Conservation (phyloP, 2,329 filamentous ascomycete species). For the Diatrype stigma region DNA sequence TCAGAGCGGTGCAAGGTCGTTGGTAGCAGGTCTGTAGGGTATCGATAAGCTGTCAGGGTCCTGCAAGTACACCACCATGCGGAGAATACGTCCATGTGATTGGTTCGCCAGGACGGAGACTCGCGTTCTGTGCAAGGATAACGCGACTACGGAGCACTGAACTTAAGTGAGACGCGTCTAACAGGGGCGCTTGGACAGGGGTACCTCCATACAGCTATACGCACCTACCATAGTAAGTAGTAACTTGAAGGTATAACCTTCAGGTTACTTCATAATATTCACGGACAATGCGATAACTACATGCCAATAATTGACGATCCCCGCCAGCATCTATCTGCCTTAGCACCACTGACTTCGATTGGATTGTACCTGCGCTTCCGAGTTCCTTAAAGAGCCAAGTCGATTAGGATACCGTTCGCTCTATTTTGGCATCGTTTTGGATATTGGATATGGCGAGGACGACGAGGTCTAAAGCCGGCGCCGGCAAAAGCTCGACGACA, state of each 20-base stretch:
- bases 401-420: too few relatives aligned
- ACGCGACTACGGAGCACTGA: neutral
- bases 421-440: neutral
- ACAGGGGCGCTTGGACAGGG: neutral
- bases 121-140: neutral
- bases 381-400: too few relatives aligned
- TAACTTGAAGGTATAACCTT: too few relatives aligned
- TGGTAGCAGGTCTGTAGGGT: too few relatives aligned
- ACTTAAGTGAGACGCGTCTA: neutral
- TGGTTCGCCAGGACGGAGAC: neutral
- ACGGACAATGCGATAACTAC: too few relatives aligned
- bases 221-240: too few relatives aligned
- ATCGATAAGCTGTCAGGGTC: too few relatives aligned
- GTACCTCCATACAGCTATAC: neutral
- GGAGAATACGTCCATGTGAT: neutral
- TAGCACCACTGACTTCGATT: too few relatives aligned
- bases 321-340: neutral
- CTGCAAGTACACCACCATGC: too few relatives aligned
- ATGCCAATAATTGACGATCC: neutral
- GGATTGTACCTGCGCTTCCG: too few relatives aligned
- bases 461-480: constrained; percentile 41
- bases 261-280: too few relatives aligned
- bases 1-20: too few relatives aligned
- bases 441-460: constrained; percentile 47
- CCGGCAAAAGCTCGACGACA: constrained; percentile 23